phyloP scores from a whole-genome alignment of 2,329 filamentous ascomycete genomes.

The Penicillium sp. region DNA sequence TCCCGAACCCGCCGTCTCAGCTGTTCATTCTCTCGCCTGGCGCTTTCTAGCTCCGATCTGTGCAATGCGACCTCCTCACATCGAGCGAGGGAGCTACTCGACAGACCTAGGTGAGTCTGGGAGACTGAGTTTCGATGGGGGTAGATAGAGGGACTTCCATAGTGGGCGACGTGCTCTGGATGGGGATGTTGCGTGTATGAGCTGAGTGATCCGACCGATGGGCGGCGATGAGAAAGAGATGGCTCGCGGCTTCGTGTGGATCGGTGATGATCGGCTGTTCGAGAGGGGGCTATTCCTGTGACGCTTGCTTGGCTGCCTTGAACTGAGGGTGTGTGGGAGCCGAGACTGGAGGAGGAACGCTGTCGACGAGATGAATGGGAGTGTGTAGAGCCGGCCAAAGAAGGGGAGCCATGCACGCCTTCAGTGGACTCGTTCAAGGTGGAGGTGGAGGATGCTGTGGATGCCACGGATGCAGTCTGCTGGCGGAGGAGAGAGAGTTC shows the following conservation, averaged over 20 bases:
- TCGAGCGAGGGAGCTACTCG: constrained; percentile 32
- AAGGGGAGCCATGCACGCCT: constrained; percentile 41
- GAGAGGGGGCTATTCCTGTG: constrained; percentile 46
- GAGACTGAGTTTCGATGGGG: constrained; percentile 33
- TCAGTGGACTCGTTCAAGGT: constrained; percentile 52
- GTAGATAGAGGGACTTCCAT: constrained; percentile 27
- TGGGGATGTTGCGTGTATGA: constrained; percentile 33
- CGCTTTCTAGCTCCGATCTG: constrained; percentile 44
- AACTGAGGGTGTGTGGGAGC: constrained; percentile 42
- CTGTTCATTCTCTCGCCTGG: constrained; percentile 49
- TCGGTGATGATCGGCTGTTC: constrained; percentile 31
- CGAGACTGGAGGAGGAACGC: constrained; percentile 58
- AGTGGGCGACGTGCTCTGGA: constrained; percentile 29
- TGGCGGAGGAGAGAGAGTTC: constrained; percentile 82
- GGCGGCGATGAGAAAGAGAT: constrained; percentile 42
- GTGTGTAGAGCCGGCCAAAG: constrained; percentile 51
- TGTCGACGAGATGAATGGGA: constrained; percentile 58
- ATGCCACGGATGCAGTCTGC: constrained; percentile 63
- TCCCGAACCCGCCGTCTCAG: constrained; percentile 47
- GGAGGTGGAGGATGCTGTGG: constrained; percentile 59
- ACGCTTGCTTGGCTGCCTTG: constrained; percentile 37
- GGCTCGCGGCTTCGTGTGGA: constrained; percentile 43
- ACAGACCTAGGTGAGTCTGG: constrained; percentile 28
- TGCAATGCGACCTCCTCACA: constrained; percentile 47
- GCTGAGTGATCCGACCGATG: constrained; percentile 30